Percentiles rank a stretch among this genome's conserved stretches.
Evolutionary conservation across 2,329 filamentous ascomycete species (phyloP).

Genomic region (Graphiopsis chlorocephala): DNA sequence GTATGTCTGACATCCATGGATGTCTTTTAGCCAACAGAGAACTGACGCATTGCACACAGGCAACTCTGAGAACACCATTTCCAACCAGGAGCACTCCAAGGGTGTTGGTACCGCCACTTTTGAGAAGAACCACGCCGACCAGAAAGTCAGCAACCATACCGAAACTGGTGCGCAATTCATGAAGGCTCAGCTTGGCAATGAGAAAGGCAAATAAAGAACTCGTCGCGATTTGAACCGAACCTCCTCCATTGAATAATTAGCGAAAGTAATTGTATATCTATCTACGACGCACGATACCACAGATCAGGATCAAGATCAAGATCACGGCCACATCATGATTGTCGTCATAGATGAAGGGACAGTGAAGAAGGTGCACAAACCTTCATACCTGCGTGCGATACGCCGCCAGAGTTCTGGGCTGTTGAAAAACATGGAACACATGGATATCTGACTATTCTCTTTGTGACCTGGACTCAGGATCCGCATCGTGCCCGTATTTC

Average conservation of each 20-base stretch:
- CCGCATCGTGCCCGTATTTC: not conserved
- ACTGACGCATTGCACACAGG: conserved; percentile 19
- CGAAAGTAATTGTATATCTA: not conserved
- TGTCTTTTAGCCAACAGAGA: not conserved
- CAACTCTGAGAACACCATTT: conserved; percentile 24
- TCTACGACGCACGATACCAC: not conserved
- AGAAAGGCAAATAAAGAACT: conserved; percentile 34
- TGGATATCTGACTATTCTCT: not conserved
- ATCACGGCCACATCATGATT: not conserved
- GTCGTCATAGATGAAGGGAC: not conserved
- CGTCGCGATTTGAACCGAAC: not conserved
- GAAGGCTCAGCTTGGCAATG: conserved; percentile 33
- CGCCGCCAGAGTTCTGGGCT: not conserved
- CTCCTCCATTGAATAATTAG: not conserved
- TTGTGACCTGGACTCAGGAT: not conserved
- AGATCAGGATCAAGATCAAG: not conserved
- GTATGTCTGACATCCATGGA: conserved; percentile 19
- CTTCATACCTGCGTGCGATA: no score
- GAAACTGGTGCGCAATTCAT: conserved; percentile 28
- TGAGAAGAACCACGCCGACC: conserved; percentile 31
- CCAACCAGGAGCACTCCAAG: conserved; percentile 28
- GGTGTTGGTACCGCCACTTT: conserved; percentile 34
- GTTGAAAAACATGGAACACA: not conserved
- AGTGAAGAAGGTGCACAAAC: not conserved
- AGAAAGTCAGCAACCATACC: conserved; percentile 25